Base-by-base conservation (phyloP, 2,329 filamentous ascomycete genomes). In the Exserohilum turcica region DNA sequence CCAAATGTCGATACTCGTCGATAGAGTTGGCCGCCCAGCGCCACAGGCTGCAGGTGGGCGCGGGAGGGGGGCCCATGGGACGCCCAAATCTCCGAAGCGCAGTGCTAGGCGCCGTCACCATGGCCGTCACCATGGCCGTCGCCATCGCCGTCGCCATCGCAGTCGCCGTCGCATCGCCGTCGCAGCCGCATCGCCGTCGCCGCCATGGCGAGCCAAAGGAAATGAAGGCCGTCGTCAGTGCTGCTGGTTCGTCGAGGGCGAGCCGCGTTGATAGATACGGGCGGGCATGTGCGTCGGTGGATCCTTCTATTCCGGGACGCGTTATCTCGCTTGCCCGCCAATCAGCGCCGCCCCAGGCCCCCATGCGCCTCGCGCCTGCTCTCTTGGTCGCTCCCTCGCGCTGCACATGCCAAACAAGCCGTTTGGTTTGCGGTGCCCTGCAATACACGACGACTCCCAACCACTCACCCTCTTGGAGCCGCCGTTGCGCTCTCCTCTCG, bases 401-500 rank as follows among this genome's bases (percentile, higher is more conserved):
- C 40, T 43, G 15, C 52, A 32, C n/a, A 27, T 6, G 32, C 21
- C 50, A 38, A 37, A 38, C 50, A 48, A 43, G 36, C 50, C 16
- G 37, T 43, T 44, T 45, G 13, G 38, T 40, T 28, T 28, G 38
- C 6, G 7, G 5, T 12, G 16, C 18, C 16, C 18, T 3, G 15
- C n/a, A n/a, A 24, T 5, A 24, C 21, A 24, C 21, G 21, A 24
- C 21, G 21, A 24, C 21, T 24, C 21, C 21, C 21, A 24, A 24
- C 21, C 4, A 24, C 21, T 24, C 21, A 7, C 4, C 46, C 43
- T 48, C 49, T 46, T 51, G 43, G 48, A 56, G 48, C 64, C 65
- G 62, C 60, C 66, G 65, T 60, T 61, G 59, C 63, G 65, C 64
- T 24, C 63, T 64, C 61, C 64, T 65, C 28, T 27, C 16, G 28